Evolutionary conservation across 78 protist species (phyloP).

Genomic region (Dictyostelium discoideum): dicty_2.7 NC_007090.3:1959501-1960000

Average conservation of each 20-base stretch:
- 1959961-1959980: too few species aligned
- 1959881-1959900: too few species aligned
- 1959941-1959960: neutral
- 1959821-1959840: too few species aligned
- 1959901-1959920: neutral
- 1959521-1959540: neutral
- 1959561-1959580: neutral
- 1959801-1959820: neutral
- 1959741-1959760: neutral
- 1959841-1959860: too few species aligned
- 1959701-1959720: conserved; percentile 2
- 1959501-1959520: neutral
- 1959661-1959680: neutral
- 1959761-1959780: neutral
- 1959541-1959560: too few species aligned
- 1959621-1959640: conserved; percentile 10
- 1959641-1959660: neutral
- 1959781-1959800: too few species aligned
- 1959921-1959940: too few species aligned
- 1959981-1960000: too few species aligned
- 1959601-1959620: neutral
- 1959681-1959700: conserved; percentile 7
- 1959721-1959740: conserved; percentile 9
- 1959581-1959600: neutral
- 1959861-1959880: too few species aligned